Conservation (phyloP, 140 eudicot genomes). For the Erigeron philadelphicus region DNA sequence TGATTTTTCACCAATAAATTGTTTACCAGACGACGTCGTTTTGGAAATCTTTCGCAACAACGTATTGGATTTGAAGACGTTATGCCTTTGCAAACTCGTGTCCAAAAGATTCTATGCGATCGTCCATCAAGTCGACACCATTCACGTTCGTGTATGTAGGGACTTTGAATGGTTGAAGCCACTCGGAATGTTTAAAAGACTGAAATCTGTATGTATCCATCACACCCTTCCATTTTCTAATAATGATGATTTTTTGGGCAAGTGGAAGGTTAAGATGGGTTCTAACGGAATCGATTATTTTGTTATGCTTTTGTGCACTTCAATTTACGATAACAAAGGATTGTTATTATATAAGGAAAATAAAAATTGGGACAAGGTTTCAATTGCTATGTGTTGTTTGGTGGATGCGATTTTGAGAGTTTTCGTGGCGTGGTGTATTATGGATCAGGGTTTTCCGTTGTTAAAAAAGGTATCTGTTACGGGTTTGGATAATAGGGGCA, state of each 20-base stretch:
- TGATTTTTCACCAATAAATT: neutral
- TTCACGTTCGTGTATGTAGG: neutral
- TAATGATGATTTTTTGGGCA: too few species aligned
- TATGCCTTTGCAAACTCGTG: constrained; percentile 2
- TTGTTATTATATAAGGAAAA: too few species aligned
- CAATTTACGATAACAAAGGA: too few species aligned
- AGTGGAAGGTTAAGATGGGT: too few species aligned
- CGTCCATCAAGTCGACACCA: neutral
- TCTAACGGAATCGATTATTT: too few species aligned
- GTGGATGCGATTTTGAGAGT: neutral
- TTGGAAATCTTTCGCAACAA: neutral
- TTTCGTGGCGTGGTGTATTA: neutral
- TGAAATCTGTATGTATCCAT: neutral
- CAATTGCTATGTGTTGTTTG: neutral
- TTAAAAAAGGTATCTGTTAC: neutral
- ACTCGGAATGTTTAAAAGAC: neutral
- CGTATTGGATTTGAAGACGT: neutral
- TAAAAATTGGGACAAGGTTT: too few species aligned
- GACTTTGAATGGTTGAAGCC: neutral
- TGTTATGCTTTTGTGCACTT: too few species aligned
- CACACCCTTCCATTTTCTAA: too few species aligned
- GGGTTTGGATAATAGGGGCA: neutral
- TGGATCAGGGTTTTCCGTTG: neutral
- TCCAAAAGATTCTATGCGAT: neutral
- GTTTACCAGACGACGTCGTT: neutral